Evolutionary conservation across 305 asterid species (phyloP), one percentile per base, ranked within the genome.

Genomic region (Fraxinus sp.): DNA sequence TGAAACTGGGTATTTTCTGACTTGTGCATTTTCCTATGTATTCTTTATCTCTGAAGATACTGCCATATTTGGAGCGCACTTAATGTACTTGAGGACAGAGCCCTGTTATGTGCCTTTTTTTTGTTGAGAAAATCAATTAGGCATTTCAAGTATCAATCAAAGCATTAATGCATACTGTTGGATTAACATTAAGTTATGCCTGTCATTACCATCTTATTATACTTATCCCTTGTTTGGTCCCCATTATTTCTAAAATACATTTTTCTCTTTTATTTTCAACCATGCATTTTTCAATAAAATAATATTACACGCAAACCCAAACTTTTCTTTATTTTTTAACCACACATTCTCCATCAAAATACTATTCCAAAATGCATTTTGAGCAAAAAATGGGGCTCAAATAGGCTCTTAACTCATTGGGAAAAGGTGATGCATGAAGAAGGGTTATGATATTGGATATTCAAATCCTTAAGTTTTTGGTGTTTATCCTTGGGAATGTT

Each of bases 1-100:
- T 85, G 99, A 96, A 90, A 96, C 99, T 35, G 99, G 99, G 99
- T 96, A 93, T 22, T 73, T 62, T 62, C 84, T 68, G 82, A 59
- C 85, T 71, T 66, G 6, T 83, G 74, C 77, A 20, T 57, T 79
- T 74, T 79, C 62, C 39, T 28, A 30, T 24, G 49, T 59, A 52
- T 55, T 76, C 79, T 41, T 77, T 71, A 57, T 80, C 57, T 78
- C 76, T 79, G 77, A 18, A 78, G 77, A 68, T 80, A 70, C 77
- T 80, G 26, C 22, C 72, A 80, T 83, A 41, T 41, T 14, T 35
- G 70, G 49, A 66, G 80, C 43, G 35, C 80, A 24, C 64, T 78
- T 72, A 4, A 77, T 46, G 55, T 68, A 52, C 39, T 80, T 43
- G 13, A 62, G 64, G 76, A 55, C 70, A 22, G 46, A 28, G 68